phyloP scores from a whole-genome alignment of 768 basidiomycete species.

The Amanita thiersii region DNA sequence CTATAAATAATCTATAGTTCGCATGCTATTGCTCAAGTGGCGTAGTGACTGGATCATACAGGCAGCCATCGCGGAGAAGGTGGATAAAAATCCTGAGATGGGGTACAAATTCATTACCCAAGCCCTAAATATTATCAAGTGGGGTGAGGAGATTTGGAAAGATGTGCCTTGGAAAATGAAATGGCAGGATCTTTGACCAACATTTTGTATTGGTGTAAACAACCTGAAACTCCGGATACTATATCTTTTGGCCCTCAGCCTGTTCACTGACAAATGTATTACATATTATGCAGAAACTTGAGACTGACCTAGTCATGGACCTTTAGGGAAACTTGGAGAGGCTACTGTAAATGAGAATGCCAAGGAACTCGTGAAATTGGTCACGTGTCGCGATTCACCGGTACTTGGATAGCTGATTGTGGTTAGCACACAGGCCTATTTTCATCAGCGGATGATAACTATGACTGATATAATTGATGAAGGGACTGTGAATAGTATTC shows the following conservation, averaged over 20 bases:
- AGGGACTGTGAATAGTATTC: constrained; percentile 12
- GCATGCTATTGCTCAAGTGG: neutral
- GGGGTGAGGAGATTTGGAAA: constrained; percentile 31
- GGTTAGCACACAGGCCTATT: constrained; percentile 24
- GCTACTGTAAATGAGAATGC: too few relatives aligned
- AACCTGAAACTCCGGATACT: constrained; percentile 24
- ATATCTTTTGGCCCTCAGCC: too few relatives aligned
- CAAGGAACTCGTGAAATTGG: too few relatives aligned
- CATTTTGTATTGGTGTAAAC: constrained; percentile 34
- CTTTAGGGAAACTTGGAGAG: too few relatives aligned
- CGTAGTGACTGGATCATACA: constrained; percentile 32
- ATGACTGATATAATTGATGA: constrained; percentile 11
- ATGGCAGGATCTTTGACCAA: constrained; percentile 33
- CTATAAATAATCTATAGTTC: neutral
- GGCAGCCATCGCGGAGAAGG: constrained; percentile 22
- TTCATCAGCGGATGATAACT: constrained; percentile 17
- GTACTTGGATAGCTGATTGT: too few relatives aligned
- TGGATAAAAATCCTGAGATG: constrained; percentile 11
- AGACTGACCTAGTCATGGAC: too few relatives aligned
- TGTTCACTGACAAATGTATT: too few relatives aligned
- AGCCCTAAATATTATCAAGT: constrained; percentile 31
- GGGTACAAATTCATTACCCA: constrained; percentile 26
- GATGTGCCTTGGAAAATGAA: constrained; percentile 27
- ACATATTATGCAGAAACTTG: too few relatives aligned
- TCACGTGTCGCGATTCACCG: too few relatives aligned